Conservation (phyloP, 306 rosid species). For the Rosa persica region DNA sequence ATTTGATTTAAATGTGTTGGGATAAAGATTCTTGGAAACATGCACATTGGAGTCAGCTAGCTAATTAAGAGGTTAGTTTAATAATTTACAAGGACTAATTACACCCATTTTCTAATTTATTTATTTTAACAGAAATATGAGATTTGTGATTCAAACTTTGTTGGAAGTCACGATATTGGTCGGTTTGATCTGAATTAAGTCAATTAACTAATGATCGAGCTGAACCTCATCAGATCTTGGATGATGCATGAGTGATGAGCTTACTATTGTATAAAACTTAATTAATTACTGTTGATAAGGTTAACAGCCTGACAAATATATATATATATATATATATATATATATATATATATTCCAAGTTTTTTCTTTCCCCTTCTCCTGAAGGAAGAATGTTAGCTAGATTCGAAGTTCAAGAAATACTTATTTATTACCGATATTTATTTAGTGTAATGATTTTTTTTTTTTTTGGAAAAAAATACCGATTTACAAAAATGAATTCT, state of each 20-base stretch:
- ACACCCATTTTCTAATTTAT: neutral
- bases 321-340: too few species aligned
- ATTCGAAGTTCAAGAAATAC: constrained; percentile 1
- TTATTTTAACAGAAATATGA: neutral
- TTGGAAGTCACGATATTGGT: constrained; percentile 16
- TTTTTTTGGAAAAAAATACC: too few species aligned
- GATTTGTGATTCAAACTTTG: neutral
- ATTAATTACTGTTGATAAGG: neutral
- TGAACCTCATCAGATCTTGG: neutral
- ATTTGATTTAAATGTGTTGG: constrained; percentile 15
- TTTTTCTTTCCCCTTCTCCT: too few species aligned
- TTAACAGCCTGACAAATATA: neutral
- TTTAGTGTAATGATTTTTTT: too few species aligned
- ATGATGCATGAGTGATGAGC: neutral
- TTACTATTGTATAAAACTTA: neutral
- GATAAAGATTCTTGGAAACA: constrained; percentile 29
- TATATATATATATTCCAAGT: too few species aligned
- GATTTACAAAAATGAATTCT: too few species aligned
- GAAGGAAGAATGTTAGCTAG: neutral
- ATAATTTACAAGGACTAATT: neutral
- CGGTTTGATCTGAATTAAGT: constrained; percentile 29
- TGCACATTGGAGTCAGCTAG: neutral
- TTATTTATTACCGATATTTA: too few species aligned
- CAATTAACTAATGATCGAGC: neutral
- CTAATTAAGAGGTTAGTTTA: neutral